Conservation (phyloP, 768 basidiomycete species). For the Pholiota molesta region DNA sequence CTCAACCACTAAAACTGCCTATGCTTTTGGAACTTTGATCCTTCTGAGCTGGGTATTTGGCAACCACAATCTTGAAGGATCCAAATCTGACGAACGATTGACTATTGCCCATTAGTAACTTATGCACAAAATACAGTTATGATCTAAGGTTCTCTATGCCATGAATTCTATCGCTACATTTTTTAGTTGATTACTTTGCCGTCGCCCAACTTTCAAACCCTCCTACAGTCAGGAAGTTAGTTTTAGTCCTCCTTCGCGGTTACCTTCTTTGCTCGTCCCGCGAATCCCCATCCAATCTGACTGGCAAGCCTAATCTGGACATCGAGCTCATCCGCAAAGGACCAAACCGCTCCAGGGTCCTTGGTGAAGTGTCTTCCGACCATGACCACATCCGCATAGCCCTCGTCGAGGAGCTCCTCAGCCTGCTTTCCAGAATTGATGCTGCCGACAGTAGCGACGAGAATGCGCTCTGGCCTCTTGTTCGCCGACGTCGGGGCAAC, state of each 20-base stretch:
- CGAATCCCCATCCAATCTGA: slow-evolving; percentile 61
- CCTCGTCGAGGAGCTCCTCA: slow-evolving; percentile 58
- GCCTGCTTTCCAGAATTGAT: slow-evolving; percentile 60
- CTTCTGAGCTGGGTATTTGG: too few species aligned
- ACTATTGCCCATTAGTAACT: too few species aligned
- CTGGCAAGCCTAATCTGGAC: slow-evolving; percentile 47
- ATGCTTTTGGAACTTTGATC: too few species aligned
- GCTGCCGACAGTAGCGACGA: slow-evolving; percentile 54
- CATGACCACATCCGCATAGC: slow-evolving; percentile 60
- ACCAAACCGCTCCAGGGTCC: slow-evolving; percentile 56
- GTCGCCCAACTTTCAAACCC: too few species aligned
- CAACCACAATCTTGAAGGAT: too few species aligned
- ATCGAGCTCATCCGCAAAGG: slow-evolving; percentile 55
- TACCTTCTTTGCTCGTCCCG: slow-evolving; percentile 32
- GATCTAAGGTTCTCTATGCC: too few species aligned
- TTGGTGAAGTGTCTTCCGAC: slow-evolving; percentile 61
- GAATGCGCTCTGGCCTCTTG: slow-evolving; percentile 18
- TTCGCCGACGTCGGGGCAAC: not conserved
- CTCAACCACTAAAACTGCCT: too few species aligned
- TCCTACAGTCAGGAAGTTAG: too few species aligned
- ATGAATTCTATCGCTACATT: too few species aligned
- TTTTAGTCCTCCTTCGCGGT: not conserved
- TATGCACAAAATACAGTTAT: too few species aligned
- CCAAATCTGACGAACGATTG: too few species aligned
- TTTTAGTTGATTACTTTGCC: too few species aligned